Percentiles rank a stretch among this genome's conserved stretches.
phyloP scores from a whole-genome alignment of 1,284 basidiomycete species.

The Heterobasidion irregulare region DNA sequence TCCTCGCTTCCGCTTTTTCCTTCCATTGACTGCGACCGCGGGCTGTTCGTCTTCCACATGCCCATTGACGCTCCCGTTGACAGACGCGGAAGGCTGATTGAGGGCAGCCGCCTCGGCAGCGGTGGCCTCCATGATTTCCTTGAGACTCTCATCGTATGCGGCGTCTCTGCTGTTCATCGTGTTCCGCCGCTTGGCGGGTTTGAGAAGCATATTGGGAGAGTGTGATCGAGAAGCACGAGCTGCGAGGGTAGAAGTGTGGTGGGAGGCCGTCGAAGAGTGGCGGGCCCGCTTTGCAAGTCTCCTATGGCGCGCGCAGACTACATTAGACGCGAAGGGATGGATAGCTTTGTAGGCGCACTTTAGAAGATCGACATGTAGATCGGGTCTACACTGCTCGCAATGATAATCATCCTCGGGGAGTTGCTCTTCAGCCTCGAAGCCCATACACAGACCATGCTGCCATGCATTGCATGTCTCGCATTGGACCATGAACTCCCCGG shows the following conservation, averaged over 20 bases:
- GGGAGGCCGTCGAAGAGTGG: slow-evolving; percentile 52
- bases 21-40: slow-evolving; percentile 31
- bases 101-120: slow-evolving; percentile 57
- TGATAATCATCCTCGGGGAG: slow-evolving; percentile 81
- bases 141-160: slow-evolving; percentile 83
- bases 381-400: slow-evolving; percentile 91
- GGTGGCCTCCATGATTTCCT: slow-evolving; percentile 65
- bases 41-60: slow-evolving; percentile 41
- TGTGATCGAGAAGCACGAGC: slow-evolving; percentile 61
- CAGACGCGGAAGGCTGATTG: slow-evolving; percentile 13
- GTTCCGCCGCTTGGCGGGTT: slow-evolving; percentile 76
- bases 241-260: slow-evolving; percentile 22
- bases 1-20: slow-evolving; percentile 67
- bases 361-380: slow-evolving; percentile 72
- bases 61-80: slow-evolving; percentile 15
- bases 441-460: slow-evolving; percentile 98
- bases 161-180: slow-evolving; percentile 98
- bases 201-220: slow-evolving; percentile 53
- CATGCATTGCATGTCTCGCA: slow-evolving; percentile 97
- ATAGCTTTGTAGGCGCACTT: slow-evolving; percentile 40
- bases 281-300: slow-evolving; percentile 54
- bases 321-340: slow-evolving; percentile 6
- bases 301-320: slow-evolving; percentile 27
- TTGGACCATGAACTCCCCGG: slow-evolving; percentile 92
- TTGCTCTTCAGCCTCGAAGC: slow-evolving; percentile 80